Evolutionary conservation across 1,139 yeast genomes (phyloP), one percentile per base, ranked within the genome.

Genomic region (Suhomyces anneliseae): DNA sequence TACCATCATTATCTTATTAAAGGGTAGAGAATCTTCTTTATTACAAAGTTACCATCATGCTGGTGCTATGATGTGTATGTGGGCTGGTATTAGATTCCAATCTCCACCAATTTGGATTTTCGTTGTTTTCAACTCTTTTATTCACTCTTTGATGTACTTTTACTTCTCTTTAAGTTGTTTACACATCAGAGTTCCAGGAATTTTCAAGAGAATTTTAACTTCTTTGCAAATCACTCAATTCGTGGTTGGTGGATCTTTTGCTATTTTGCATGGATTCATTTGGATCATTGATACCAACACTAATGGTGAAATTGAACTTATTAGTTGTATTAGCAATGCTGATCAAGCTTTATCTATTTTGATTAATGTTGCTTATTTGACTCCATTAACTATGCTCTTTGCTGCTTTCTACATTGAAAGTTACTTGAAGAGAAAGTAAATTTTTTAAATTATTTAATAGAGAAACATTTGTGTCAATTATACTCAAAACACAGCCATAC

Each of bases 21-120:
- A 85, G 66, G 92, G 92, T 40, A 76, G 79, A 61, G 87, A 85
- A 36, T 80, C 88, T 11, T 80, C 87, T 5, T 68, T 85, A 53
- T 72, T 85, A 57, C 92, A 85, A 66, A 82, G 88, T 51, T 85
- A 85, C 65, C 92, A 85, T 62, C 93, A 86, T 62, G 81, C 92
- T 2, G 93, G 92, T 36, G 93, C 93, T 42, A 85, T 85, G 85
- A 72, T 85, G 69, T 83, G 89, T 55, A 85, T 85, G 92, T 85
- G 90, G 90, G 81, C 87, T 3, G 93, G 92, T 4, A 79, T 84
- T 48, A 70, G 92, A 48, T 86, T 70, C 64, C 80, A 81, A 48
- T 79, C 89, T 10, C 89, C 90, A 9, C 92, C 92, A 36, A 85
- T 85, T 60, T 85, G 92, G 93, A 82, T 85, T 55, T 85, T 85